Evolutionary conservation across 495 filamentous ascomycete species (phyloP), one percentile per base, ranked within the genome.

Genomic region (Hypoxylon lienhwacheense): DNA sequence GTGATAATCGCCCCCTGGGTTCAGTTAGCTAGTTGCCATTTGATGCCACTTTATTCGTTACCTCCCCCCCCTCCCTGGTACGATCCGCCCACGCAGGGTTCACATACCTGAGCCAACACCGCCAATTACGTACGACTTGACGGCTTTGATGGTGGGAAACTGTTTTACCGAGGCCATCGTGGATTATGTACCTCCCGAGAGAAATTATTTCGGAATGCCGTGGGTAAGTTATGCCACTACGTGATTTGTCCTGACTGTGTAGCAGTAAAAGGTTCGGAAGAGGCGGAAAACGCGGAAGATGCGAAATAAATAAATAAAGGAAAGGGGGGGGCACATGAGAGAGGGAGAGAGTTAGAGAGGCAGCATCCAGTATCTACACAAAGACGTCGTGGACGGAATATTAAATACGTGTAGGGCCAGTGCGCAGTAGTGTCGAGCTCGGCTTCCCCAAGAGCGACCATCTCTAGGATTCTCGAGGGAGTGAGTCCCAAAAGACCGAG

Each of bases 1-100:
- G 78, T 96, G 91, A 64, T 96, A 96, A 65, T 96, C 91, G 52
- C 91, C 91, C 22, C 81, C 81, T 74, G 34, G 0, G 46, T 33
- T 16, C 34, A 44, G 41, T 44, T 35, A 55, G 46, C 24, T 55
- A 43, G n/a, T n/a, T n/a, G n/a, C n/a, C n/a, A n/a, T n/a, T n/a
- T n/a, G n/a, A n/a, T n/a, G n/a, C 16, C 10, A 25, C 12, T 24
- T 16, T 29, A 20, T 33, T 61, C 17, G n/a, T 33, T 21, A 44
- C 41, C 31, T 47, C 32, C 16, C 11, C 26, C 8, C 24, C 24
- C 8, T 26, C 8, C 24, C 24, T 26, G 15, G 21, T n/a, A 11
- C 21, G 19, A 12, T 21, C 36, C 20, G 5, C 5, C 12, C 15
- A 1, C 20, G 20, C 14, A 29, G 29, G 10, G 2, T 19, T 34